Conservation (phyloP, 1,284 basidiomycete species). For the Psilocybe mexicana region DNA sequence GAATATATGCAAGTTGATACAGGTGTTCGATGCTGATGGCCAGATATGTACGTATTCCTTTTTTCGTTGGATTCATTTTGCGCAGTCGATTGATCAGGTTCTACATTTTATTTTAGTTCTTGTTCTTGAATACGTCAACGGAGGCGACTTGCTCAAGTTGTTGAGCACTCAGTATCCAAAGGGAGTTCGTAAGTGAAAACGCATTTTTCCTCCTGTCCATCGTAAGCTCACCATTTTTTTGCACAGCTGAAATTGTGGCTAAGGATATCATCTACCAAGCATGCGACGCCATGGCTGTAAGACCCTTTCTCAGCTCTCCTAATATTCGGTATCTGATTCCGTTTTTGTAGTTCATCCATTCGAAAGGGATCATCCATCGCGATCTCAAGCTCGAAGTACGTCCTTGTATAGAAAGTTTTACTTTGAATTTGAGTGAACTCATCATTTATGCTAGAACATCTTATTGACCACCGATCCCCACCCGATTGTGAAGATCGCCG, state of each 20-base stretch:
- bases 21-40: not conserved
- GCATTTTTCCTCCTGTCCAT: not conserved
- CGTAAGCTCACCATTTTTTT: not conserved
- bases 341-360: conserved; percentile 1
- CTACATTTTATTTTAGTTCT: not conserved
- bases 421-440: not conserved
- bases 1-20: not conserved
- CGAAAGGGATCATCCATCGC: conserved; percentile 1
- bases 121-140: not conserved
- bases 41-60: not conserved
- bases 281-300: not conserved
- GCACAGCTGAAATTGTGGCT: not conserved
- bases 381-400: conserved; percentile 5
- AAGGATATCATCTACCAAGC: not conserved
- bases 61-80: not conserved
- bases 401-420: not conserved
- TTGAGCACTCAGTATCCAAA: not conserved
- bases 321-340: not conserved
- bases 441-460: conserved; percentile 1
- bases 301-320: not conserved
- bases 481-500: conserved; percentile 5
- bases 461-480: conserved; percentile 1
- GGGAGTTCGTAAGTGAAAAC: not conserved
- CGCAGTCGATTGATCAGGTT: not conserved
- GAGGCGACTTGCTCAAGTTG: not conserved